Evolutionary conservation across 192 early-diverging fungal genomes (phyloP), one percentile per base, ranked within the genome.

Genomic region (Paraglomus brasilianum): DNA sequence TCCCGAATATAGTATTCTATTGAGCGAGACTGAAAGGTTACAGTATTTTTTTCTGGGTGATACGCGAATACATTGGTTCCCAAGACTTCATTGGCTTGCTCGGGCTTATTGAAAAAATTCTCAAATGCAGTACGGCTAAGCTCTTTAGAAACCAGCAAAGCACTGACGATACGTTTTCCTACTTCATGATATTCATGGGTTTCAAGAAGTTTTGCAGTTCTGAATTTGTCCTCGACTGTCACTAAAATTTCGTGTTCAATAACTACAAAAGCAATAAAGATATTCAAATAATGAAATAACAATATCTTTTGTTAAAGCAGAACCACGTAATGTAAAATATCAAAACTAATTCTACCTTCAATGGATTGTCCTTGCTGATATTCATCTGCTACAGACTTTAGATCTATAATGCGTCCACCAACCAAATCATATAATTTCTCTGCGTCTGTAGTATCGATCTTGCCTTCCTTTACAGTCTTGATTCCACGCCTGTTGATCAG

Each of bases 1-100:
- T 46, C 45, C 8, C 2, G 44, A 36, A 65, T 48, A 36, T 65
- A 65, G n/a, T n/a, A 36, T 65, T 70, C 41, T 59, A 49, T n/a
- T 24, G 58, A 58, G 10, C 36, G 69, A 42, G 57, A 70, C 42
- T 70, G 57, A 60, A 70, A 70, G 15, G 69, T 45, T 15, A 70
- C 21, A 19, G 58, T 60, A 58, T 59, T 44, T 60, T 59, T 59
- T 39, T 0, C 39, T 5, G 44, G 55, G 44, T 70, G 45, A 44
- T 60, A 70, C 24, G 57, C 55, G 38, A 59, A 70, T 5, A 70
- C 24, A 49, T 59, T 70, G 5, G 8, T 19, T 40, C 60, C 24
- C 19, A 70, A 58, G 4, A 70, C 30, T 60, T 70, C 53, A 36
- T 70, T 42, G 17, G 42, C 39, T 36, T 38, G 55, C 41, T 70